These are phyloP conservation scores for Geotrichum restrictum DNA, from an alignment of 1,139 yeast species.

Conservation along the genomic window DNA sequence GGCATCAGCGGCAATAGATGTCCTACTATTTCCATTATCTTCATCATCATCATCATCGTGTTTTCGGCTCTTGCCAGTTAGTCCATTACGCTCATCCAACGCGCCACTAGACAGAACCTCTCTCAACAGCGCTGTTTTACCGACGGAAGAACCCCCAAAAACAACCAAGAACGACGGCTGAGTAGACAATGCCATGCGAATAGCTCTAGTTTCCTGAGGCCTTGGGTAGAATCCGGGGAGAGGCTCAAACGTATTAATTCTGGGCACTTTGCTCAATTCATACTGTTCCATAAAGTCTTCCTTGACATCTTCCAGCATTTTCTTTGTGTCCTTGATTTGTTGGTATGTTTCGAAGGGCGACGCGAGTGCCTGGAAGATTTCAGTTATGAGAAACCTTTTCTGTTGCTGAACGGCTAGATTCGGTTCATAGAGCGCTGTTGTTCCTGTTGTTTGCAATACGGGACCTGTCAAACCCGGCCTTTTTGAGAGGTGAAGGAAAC, in stretches of 20 bases:
- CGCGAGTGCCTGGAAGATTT: slow-evolving; percentile 26
- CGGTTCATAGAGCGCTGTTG: no score
- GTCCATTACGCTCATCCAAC: background rate
- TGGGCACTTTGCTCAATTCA: slow-evolving; percentile 25
- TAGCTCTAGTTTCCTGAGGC: slow-evolving; percentile 18
- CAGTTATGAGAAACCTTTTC: slow-evolving; percentile 8
- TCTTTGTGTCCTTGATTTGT: slow-evolving; percentile 24
- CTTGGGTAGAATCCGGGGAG: slow-evolving; percentile 25
- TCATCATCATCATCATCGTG: slow-evolving; percentile 6
- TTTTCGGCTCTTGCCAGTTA: slow-evolving; percentile 6
- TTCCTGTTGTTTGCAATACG: background rate
- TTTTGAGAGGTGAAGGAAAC: background rate
- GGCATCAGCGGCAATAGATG: slow-evolving; percentile 2
- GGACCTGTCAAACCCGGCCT: background rate
- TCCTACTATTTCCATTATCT: background rate
- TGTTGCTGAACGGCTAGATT: slow-evolving; percentile 1
- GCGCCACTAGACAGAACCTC: slow-evolving; percentile 21
- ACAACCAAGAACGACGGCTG: slow-evolving; percentile 25
- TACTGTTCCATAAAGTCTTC: slow-evolving; percentile 25
- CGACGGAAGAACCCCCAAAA: slow-evolving; percentile 26
- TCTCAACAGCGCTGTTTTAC: slow-evolving; percentile 26
- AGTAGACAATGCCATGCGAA: slow-evolving; percentile 18
- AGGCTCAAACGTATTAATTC: slow-evolving; percentile 24
- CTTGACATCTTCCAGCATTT: slow-evolving; percentile 23
- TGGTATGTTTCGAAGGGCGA: slow-evolving; percentile 70